These are phyloP conservation scores for Pythium phragmitis DNA, from an alignment of 352 stramenopile species.

Conservation along the genomic window DNA sequence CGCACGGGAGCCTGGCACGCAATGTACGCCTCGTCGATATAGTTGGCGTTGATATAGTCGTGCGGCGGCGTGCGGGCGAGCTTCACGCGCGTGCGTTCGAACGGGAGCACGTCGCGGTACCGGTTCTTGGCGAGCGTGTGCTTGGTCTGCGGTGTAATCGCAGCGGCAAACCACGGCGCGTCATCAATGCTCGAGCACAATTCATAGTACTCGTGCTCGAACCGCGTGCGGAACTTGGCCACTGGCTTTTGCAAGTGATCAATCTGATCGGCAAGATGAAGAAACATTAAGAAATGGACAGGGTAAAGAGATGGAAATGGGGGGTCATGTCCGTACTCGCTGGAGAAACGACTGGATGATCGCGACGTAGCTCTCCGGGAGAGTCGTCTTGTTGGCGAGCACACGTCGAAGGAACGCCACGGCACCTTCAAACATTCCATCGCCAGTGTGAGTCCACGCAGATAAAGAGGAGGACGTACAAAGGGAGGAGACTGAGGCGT, in stretches of 20 bases:
- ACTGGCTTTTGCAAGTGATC: conserved; percentile 32
- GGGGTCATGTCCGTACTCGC: neutral
- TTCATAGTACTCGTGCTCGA: conserved; percentile 67
- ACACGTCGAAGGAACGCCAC: conserved; percentile 30
- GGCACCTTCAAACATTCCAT: neutral
- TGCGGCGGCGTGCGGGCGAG: conserved; percentile 26
- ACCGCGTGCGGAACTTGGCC: conserved; percentile 33
- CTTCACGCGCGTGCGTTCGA: conserved; percentile 68
- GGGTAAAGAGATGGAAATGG: neutral
- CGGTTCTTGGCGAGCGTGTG: conserved; percentile 74
- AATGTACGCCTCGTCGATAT: conserved; percentile 64
- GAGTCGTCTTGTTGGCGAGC: conserved; percentile 20
- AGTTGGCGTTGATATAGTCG: conserved; percentile 81
- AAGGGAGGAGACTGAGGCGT: neutral
- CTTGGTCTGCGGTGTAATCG: conserved; percentile 62
- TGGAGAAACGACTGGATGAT: conserved; percentile 26
- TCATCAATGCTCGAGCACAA: conserved; percentile 62
- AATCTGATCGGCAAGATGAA: conserved; percentile 19
- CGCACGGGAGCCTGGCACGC: conserved; percentile 73
- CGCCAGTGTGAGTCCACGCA: neutral
- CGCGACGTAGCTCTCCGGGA: conserved; percentile 18
- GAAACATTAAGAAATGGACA: neutral
- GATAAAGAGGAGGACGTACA: neutral
- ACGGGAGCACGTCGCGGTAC: conserved; percentile 75
- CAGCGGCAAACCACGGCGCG: conserved; percentile 47